Evolutionary conservation across 257 asterid genomes (phyloP).

Genomic region (Solanum chmielewskii): DNA sequence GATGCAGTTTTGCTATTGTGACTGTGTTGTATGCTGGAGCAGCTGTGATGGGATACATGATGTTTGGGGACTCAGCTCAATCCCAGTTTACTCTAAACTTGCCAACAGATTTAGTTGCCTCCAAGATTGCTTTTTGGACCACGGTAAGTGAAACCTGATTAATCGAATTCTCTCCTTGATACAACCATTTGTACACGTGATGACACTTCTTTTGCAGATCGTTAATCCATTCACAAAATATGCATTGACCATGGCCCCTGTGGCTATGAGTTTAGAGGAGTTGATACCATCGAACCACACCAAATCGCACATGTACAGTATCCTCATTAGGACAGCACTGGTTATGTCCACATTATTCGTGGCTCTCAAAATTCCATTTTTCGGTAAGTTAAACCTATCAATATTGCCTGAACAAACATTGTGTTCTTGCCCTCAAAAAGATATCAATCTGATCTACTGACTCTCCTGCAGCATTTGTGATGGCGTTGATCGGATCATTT

Average conservation of each 20-base stretch:
- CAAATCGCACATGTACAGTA: conserved; percentile 44
- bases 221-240: conserved; percentile 95
- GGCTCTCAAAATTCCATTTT: conserved; percentile 70
- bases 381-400: conserved; percentile 33
- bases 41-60: conserved; percentile 75
- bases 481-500: conserved; percentile 81
- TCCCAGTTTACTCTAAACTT: conserved; percentile 95
- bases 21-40: conserved; percentile 63
- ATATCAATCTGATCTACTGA: not conserved
- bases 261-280: conserved; percentile 92
- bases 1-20: conserved; percentile 68
- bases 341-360: conserved; percentile 71
- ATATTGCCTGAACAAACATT: not conserved
- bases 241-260: conserved; percentile 88
- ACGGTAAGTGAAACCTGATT: conserved; percentile 38
- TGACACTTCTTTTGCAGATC: conserved; percentile 44
- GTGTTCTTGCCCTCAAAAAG: not conserved
- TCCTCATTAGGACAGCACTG: conserved; percentile 66
- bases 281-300: conserved; percentile 48
- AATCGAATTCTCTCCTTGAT: not conserved
- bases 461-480: conserved; percentile 49
- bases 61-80: conserved; percentile 67
- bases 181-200: not conserved
- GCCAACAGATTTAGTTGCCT: conserved; percentile 64
- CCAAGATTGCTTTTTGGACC: conserved; percentile 91